Evolutionary conservation across 768 basidiomycete genomes (phyloP), one percentile per base, ranked within the genome.

Genomic region (Auricularia cornea): DNA sequence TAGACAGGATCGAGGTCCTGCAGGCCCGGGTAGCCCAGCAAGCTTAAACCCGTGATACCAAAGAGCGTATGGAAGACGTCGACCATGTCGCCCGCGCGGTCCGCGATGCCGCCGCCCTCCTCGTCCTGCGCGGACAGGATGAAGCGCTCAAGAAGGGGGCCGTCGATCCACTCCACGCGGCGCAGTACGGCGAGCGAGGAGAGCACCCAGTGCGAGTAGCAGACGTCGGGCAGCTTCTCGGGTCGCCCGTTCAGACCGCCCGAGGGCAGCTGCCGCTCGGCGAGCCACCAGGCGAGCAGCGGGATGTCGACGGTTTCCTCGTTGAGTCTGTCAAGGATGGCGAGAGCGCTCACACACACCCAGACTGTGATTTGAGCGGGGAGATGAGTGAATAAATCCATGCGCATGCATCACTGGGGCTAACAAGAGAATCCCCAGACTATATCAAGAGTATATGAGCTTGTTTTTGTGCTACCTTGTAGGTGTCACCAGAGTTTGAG

Each of bases 61-160:
- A 99, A 99, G 12, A 81, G 74, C 0, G 96, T 98, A 70, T 99
- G 96, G 74, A 97, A 99, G n/a, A 99, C 95, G 69, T 99, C 97
- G 1, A 86, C 86, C 84, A 94, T 88, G 72, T 99, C 87, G 0
- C 92, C 94, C 0, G 93, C 92, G 52, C 97, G 78, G 73, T 99
- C 97, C 0, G 94, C 89, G 30, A 98, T 97, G 0, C 97, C 97
- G 3, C 97, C 97, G 4, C 79, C 83, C 67, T 98, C 95, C 0
- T 82, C 77, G 70, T 98, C 97, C 88, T n/a, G n/a, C 59, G 57
- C 12, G 26, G 14, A 8, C 29, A 57, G 44, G n/a, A 63, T 51
- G 51, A 61, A 16, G 38, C 54, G 26, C 28, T 57, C 54, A 2
- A 57, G 78, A 69, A 89, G 92, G 23, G 88, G 82, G 1, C 85